Evolutionary conservation across 2,329 filamentous ascomycete species (phyloP).

Genomic region (Periglandula ipomoeae): DNA sequence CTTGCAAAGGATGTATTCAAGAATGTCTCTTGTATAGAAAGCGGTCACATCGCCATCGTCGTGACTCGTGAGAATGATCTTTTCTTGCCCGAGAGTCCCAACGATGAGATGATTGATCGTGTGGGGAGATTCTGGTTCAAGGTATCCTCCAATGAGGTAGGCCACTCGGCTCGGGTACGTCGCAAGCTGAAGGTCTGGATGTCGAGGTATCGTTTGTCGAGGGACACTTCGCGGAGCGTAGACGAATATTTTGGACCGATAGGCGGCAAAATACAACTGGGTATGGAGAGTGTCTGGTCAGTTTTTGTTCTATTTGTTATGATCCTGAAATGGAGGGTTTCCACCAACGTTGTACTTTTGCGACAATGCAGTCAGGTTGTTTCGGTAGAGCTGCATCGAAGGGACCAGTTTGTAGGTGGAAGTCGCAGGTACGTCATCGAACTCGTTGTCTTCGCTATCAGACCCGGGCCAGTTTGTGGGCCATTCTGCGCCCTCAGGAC

Average conservation of each 20-base stretch:
- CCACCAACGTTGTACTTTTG: constrained; percentile 42
- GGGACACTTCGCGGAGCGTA: constrained; percentile 39
- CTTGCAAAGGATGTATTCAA: constrained; percentile 29
- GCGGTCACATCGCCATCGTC: constrained; percentile 70
- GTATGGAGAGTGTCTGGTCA: neutral
- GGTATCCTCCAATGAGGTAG: constrained; percentile 36
- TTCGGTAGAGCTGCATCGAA: constrained; percentile 31
- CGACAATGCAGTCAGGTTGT: constrained; percentile 50
- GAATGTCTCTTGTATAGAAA: constrained; percentile 53
- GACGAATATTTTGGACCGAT: constrained; percentile 46
- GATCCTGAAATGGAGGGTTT: neutral
- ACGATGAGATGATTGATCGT: constrained; percentile 60
- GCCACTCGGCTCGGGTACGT: constrained; percentile 33
- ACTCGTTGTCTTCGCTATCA: constrained; percentile 14
- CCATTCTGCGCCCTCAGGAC: constrained; percentile 8
- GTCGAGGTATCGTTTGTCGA: constrained; percentile 36
- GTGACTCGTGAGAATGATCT: constrained; percentile 58
- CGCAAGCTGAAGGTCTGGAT: constrained; percentile 41
- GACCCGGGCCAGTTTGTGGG: constrained; percentile 21
- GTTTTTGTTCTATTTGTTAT: neutral
- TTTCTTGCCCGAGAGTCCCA: constrained; percentile 58
- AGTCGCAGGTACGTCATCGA: constrained; percentile 7
- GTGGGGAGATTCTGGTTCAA: constrained; percentile 46
- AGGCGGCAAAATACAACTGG: constrained; percentile 53
- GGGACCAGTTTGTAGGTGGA: constrained; percentile 23